Evolutionary conservation across 75 land plant genomes (phyloP).

Genomic region (Picea glauca): DNA sequence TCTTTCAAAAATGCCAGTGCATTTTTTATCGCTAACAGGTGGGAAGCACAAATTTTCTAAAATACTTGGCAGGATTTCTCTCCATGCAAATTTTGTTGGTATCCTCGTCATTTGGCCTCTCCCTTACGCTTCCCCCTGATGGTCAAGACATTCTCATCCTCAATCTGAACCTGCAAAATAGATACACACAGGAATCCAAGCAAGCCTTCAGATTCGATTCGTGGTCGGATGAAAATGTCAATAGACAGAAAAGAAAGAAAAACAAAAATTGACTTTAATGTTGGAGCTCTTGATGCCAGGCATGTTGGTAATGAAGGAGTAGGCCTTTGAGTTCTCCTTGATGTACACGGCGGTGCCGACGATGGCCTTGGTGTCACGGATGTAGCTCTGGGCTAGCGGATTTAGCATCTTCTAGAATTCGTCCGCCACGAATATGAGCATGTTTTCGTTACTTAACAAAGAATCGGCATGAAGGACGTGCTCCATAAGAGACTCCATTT

Average conservation of each 20-base stretch:
- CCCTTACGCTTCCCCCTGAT: slow-evolving; percentile 53
- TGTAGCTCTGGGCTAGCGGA: slow-evolving; percentile 1
- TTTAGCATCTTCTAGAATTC: slow-evolving; percentile 6
- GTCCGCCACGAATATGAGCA: background rate
- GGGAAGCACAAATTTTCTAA: slow-evolving; percentile 43
- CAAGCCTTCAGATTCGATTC: too few species aligned
- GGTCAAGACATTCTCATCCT: slow-evolving; percentile 39
- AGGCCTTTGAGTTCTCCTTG: slow-evolving; percentile 30
- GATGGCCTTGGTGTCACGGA: slow-evolving; percentile 17
- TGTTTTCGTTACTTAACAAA: too few species aligned
- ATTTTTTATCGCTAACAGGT: too few species aligned
- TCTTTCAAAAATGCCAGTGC: too few species aligned
- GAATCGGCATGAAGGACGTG: too few species aligned
- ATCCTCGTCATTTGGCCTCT: slow-evolving; percentile 17
- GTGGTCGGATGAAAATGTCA: too few species aligned
- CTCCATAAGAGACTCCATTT: too few species aligned
- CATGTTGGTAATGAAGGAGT: slow-evolving; percentile 30
- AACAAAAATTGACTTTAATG: slow-evolving; percentile 6
- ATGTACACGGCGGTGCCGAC: slow-evolving; percentile 32
- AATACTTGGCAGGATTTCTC: slow-evolving; percentile 32
- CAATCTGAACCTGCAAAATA: slow-evolving; percentile 35
- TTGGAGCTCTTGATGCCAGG: slow-evolving; percentile 30
- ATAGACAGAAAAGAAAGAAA: too few species aligned
- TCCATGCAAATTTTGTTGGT: slow-evolving; percentile 43
- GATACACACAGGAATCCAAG: too few species aligned